Conservation (phyloP, 2,329 filamentous ascomycete species). For the Penicillium sp. region DNA sequence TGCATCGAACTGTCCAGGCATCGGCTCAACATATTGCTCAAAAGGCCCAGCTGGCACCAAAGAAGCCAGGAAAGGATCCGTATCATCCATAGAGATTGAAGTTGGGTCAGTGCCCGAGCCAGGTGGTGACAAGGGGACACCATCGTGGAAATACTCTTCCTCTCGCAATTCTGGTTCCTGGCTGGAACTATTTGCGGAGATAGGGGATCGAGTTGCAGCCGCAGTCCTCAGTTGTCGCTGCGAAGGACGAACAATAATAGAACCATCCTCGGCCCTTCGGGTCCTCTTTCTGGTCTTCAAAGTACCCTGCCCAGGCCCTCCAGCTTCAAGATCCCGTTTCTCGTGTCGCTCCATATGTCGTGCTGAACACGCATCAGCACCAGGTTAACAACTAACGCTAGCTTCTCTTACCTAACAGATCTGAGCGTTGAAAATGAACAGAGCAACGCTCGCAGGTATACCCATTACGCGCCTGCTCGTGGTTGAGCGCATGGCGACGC, state of each 20-base stretch:
- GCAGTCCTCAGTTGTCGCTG: conserved; percentile 24
- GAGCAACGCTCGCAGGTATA: conserved; percentile 59
- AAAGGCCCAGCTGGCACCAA: conserved; percentile 35
- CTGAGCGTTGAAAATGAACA: conserved; percentile 61
- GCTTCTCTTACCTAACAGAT: conserved; percentile 53
- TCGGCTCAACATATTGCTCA: conserved; percentile 35
- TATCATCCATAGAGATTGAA: conserved; percentile 26
- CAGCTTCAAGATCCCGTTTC: conserved; percentile 54
- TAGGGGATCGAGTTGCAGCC: conserved; percentile 1
- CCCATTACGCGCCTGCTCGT: conserved; percentile 51
- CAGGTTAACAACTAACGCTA: not conserved
- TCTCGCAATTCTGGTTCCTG: not conserved
- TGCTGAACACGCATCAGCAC: conserved; percentile 40
- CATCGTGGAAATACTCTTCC: conserved; percentile 13
- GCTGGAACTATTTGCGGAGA: conserved; percentile 16
- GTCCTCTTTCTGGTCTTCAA: conserved; percentile 53
- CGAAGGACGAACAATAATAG: conserved; percentile 45
- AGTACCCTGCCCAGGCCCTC: conserved; percentile 48
- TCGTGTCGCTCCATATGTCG: conserved; percentile 57
- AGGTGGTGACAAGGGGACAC: conserved; percentile 32
- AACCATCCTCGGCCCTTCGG: conserved; percentile 50
- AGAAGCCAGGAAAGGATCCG: conserved; percentile 31
- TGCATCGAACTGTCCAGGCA: conserved; percentile 37
- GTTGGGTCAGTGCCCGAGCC: conserved; percentile 26
- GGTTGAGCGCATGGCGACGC: conserved; percentile 59